Percentiles rank a stretch among this genome's conserved stretches.
phyloP scores from a whole-genome alignment of 208 protist species.

The Vickermania ingenoplastis region DNA sequence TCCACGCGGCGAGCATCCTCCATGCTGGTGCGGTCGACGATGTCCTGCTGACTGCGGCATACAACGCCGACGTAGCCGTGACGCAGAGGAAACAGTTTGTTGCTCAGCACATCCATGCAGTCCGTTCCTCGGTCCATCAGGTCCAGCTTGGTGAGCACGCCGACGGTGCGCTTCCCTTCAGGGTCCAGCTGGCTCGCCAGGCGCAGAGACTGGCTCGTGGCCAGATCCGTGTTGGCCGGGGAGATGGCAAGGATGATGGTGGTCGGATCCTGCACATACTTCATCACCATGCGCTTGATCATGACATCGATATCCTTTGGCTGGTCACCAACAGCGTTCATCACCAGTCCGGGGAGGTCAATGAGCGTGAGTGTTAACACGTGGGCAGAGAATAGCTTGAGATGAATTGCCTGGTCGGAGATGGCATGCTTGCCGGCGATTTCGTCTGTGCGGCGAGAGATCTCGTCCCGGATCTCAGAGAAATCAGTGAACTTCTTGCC shows the following conservation, averaged over 20 bases:
- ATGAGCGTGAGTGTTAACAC: slow-evolving; percentile 99
- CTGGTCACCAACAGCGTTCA: slow-evolving; percentile 98
- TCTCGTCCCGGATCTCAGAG: slow-evolving; percentile 92
- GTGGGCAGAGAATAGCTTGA: slow-evolving; percentile 91
- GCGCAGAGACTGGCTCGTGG: slow-evolving; percentile 97
- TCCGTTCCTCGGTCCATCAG: slow-evolving; percentile 98
- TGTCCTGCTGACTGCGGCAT: slow-evolving; percentile 97
- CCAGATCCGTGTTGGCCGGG: slow-evolving; percentile 98
- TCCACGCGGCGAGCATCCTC: slow-evolving; percentile 80
- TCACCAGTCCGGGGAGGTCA: slow-evolving; percentile 99
- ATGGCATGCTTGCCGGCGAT: slow-evolving; percentile 94
- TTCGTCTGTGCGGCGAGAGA: slow-evolving; percentile 94
- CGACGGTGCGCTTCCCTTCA: slow-evolving; percentile 95
- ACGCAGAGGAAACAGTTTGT: slow-evolving; percentile 88
- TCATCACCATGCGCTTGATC: slow-evolving; percentile 96
- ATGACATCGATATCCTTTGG: slow-evolving; percentile 95
- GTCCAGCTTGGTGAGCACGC: slow-evolving; percentile 99
- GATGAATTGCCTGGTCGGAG: slow-evolving; percentile 94
- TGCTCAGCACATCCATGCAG: slow-evolving; percentile 92
- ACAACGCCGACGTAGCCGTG: slow-evolving; percentile 98
- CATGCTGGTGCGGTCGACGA: slow-evolving; percentile 89
- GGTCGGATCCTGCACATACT: slow-evolving; percentile 95
- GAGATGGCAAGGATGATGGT: slow-evolving; percentile 98
- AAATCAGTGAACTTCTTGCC: slow-evolving; percentile 94
- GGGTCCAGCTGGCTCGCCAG: slow-evolving; percentile 96